Conservation (phyloP, 1,284 basidiomycete species). For the Ceratobasidium sp. region DNA sequence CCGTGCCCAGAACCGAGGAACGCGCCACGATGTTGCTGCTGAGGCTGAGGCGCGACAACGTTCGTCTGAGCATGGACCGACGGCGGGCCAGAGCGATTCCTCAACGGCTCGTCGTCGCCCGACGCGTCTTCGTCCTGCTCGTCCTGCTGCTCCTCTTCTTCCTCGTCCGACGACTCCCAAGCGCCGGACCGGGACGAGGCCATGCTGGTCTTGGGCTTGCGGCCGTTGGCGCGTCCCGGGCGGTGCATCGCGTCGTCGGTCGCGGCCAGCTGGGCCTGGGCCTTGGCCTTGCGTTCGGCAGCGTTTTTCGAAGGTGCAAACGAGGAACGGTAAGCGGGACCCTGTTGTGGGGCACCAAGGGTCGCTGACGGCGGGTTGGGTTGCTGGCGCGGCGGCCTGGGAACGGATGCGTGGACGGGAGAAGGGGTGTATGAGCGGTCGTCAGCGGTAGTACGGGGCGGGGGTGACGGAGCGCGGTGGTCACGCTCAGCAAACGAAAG, state of each 20-base stretch:
- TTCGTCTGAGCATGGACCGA: constrained; percentile 56
- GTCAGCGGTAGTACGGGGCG: constrained; percentile 38
- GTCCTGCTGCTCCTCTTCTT: constrained; percentile 85
- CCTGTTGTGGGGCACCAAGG: constrained; percentile 57
- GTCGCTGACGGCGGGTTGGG: constrained; percentile 17
- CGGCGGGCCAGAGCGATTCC: constrained; percentile 53
- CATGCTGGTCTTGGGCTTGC: constrained; percentile 61
- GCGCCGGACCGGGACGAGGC: constrained; percentile 64
- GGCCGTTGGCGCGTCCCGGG: constrained; percentile 77
- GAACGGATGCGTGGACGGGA: constrained; percentile 49
- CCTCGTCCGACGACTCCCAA: constrained; percentile 84
- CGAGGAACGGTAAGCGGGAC: constrained; percentile 70
- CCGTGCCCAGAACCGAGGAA: constrained; percentile 48
- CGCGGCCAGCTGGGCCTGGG: constrained; percentile 84
- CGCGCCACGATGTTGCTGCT: constrained; percentile 53
- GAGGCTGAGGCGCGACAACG: constrained; percentile 53
- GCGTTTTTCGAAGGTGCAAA: constrained; percentile 88
- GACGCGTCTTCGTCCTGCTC: constrained; percentile 76
- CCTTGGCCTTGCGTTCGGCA: constrained; percentile 83
- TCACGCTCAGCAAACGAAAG: constrained; percentile 77
- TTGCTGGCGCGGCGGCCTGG: constrained; percentile 44
- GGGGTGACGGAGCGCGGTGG: constrained; percentile 55
- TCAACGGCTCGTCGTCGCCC: constrained; percentile 66
- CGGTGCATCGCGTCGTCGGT: constrained; percentile 78
- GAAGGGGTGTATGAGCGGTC: constrained; percentile 33